Evolutionary conservation across 2,329 filamentous ascomycete species (phyloP).

Genomic region (Penicillium glabrum): DNA sequence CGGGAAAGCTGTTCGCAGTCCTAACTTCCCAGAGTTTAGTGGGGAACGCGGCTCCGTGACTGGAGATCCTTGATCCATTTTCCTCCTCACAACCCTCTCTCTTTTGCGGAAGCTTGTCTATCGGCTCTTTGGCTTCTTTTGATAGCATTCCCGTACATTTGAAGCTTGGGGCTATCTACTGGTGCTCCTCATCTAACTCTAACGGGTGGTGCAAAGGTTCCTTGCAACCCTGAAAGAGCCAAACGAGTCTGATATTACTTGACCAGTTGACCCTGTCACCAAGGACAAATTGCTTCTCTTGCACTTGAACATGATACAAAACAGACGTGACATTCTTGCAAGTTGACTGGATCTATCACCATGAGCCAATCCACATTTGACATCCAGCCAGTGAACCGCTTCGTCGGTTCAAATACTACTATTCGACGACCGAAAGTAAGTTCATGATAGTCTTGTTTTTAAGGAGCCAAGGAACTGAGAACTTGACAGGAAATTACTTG

Average conservation of each 20-base stretch:
- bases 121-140: background rate
- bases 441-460: constrained; percentile 1
- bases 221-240: background rate
- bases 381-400: constrained; percentile 69
- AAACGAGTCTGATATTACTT: background rate
- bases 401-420: constrained; percentile 65
- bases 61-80: background rate
- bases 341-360: background rate
- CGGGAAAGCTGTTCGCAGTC: constrained; percentile 15
- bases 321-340: background rate
- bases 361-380: constrained; percentile 53
- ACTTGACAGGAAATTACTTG: constrained; percentile 77
- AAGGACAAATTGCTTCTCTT: background rate
- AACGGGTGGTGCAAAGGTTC: background rate
- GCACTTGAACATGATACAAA: background rate
- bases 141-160: background rate
- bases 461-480: constrained; percentile 4
- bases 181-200: background rate
- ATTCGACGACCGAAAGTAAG: constrained; percentile 73
- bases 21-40: constrained; percentile 1
- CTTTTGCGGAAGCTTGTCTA: background rate
- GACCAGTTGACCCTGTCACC: background rate
- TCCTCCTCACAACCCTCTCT: background rate
- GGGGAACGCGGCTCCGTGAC: constrained; percentile 2
- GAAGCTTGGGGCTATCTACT: background rate